Evolutionary conservation across 306 rosid species (phyloP), one percentile per base, ranked within the genome.

Genomic region (Dicorynia guianensis): DNA sequence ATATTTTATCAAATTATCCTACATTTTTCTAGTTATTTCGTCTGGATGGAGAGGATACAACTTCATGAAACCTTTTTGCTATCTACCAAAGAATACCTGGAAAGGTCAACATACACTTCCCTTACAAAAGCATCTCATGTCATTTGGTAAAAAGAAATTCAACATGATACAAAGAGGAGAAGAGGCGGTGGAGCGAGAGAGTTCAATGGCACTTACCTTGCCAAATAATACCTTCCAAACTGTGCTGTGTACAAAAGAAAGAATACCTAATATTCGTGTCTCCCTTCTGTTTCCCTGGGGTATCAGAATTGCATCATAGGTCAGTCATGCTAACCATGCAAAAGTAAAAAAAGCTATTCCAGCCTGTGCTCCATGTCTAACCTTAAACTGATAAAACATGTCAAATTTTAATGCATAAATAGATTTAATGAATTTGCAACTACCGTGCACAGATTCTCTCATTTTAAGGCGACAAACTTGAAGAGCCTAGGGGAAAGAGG

Each of bases 201-300:
- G 74, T 69, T 43, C 10, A 46, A 46, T 67, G 77, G 33, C 50
- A 61, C 82, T 80, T 61, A 95, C 97, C 96, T 95, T 95, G 77
- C 99, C 99, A 71, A 95, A 95, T 72, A 95, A 75, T 53, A 92
- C 97, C 89, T 95, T 95, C 99, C 99, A 95, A 18, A 95, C 97
- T 18, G 99, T 92, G 89, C 96, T 95, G 87, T 95, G 97, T 47
- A 95, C 96, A 81, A 95, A 95, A 55, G 97, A 92, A 38, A 95
- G 92, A 82, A 95, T 92, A 34, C 97, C 97, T 76, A 92, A 63
- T 80, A 95, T 74, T 30, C 97, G 85, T 53, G 97, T 95, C 85
- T 95, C 99, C 90, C 96, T 93, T 83, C 97, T 87, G 79, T 95
- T 95, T 82, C 98, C 98, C 97, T 95, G 90, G 30, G 76, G 57